These are phyloP conservation scores for Pseudocercospora fuligena DNA, from an alignment of 2,329 filamentous ascomycete species.

Conservation along the genomic window DNA sequence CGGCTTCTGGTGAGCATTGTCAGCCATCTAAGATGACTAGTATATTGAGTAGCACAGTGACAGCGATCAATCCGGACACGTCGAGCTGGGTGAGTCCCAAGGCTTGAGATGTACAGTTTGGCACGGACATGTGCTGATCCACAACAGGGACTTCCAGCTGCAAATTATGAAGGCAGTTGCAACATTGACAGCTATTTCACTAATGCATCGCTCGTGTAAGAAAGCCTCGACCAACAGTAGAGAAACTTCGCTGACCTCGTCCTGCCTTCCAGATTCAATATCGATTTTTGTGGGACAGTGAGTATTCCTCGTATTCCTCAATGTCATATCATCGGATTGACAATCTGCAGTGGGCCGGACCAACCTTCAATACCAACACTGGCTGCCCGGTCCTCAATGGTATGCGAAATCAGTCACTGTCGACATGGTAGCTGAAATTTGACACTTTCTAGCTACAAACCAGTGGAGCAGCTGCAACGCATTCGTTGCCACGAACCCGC, in stretches of 20 bases:
- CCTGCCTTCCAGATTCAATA: constrained; percentile 34
- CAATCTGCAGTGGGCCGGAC: constrained; percentile 37
- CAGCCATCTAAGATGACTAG: constrained; percentile 33
- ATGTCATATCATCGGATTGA: background rate
- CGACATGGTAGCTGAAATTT: background rate
- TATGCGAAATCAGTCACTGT: background rate
- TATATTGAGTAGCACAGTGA: constrained; percentile 43
- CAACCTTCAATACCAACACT: constrained; percentile 31
- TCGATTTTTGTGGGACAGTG: constrained; percentile 44
- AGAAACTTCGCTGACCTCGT: background rate
- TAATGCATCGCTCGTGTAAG: constrained; percentile 41
- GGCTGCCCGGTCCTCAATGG: constrained; percentile 33
- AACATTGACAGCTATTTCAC: constrained; percentile 43
- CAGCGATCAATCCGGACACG: constrained; percentile 63
- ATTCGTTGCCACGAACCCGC: constrained; percentile 18
- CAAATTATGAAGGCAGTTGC: constrained; percentile 62
- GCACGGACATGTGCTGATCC: background rate
- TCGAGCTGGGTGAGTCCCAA: constrained; percentile 51
- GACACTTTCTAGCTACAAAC: constrained; percentile 23
- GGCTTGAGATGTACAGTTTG: background rate
- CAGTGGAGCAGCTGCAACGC: constrained; percentile 41
- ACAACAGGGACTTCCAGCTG: constrained; percentile 59
- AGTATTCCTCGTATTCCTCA: background rate
- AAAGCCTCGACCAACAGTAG: background rate
- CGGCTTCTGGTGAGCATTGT: constrained; percentile 42